Conservation (phyloP, 805 yeast genomes). For the Pichia phayaonensis region DNA sequence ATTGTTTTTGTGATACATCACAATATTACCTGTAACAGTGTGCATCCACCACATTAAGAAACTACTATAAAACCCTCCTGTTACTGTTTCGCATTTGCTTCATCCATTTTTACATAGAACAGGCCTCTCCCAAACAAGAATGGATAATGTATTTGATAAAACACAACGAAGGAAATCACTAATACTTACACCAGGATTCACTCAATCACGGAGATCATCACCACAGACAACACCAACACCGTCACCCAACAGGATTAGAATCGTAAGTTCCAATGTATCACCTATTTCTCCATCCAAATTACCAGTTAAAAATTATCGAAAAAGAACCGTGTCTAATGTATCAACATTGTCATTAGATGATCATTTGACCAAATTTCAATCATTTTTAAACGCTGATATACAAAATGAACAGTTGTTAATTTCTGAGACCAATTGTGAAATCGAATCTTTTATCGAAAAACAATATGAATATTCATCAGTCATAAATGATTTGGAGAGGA, state of each 20-base stretch:
- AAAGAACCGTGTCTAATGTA: not conserved
- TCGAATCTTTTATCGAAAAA: not conserved
- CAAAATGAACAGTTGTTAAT: not conserved
- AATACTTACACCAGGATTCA: constrained; percentile 3
- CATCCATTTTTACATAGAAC: not conserved
- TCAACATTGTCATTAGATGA: not conserved
- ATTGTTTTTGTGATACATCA: not conserved
- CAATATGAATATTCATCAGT: not conserved
- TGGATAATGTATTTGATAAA: not conserved
- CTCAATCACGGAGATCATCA: not conserved
- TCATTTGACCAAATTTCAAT: not conserved
- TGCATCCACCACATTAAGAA: not conserved
- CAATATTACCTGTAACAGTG: not conserved
- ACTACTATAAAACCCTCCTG: too few species aligned
- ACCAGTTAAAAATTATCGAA: not conserved
- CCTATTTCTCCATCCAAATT: constrained; percentile 3
- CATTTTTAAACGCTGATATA: not conserved
- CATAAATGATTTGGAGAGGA: not conserved
- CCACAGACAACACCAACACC: constrained; percentile 4
- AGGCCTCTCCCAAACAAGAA: not conserved
- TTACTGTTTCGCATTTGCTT: not conserved
- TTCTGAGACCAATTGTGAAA: not conserved
- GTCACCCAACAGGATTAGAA: constrained; percentile 1
- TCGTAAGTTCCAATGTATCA: not conserved
- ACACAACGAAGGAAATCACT: constrained; percentile 3